phyloP scores from a whole-genome alignment of 2,329 filamentous ascomycete species.

The Rutstroemia sp. region DNA sequence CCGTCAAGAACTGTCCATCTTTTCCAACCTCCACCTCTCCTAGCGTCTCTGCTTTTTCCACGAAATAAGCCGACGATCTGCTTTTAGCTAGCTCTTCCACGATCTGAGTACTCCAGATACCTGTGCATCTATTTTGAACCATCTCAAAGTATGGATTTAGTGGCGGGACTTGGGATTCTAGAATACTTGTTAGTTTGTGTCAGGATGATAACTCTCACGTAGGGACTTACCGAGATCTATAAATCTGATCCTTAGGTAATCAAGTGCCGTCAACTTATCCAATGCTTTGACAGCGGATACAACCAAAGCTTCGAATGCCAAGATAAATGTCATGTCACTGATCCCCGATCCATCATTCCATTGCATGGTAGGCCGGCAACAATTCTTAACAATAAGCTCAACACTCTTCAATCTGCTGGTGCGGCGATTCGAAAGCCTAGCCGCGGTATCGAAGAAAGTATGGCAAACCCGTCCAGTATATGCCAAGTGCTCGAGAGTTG shows the following conservation, averaged over 20 bases:
- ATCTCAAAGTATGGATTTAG: slow-evolving; percentile 68
- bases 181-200: slow-evolving; percentile 2
- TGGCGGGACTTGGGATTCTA: slow-evolving; percentile 62
- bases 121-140: slow-evolving; percentile 52
- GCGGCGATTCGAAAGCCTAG: slow-evolving; percentile 41
- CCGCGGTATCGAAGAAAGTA: slow-evolving; percentile 55
- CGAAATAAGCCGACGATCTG: slow-evolving; percentile 51
- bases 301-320: slow-evolving; percentile 62
- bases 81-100: slow-evolving; percentile 51
- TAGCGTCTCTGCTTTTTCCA: slow-evolving; percentile 57
- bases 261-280: slow-evolving; percentile 48
- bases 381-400: slow-evolving; percentile 68
- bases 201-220: not conserved
- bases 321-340: slow-evolving; percentile 64
- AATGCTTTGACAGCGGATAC: slow-evolving; percentile 55
- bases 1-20: slow-evolving; percentile 40
- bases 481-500: slow-evolving; percentile 57
- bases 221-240: slow-evolving; percentile 55
- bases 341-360: slow-evolving; percentile 64
- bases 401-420: slow-evolving; percentile 51
- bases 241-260: slow-evolving; percentile 64
- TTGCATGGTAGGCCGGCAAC: slow-evolving; percentile 46
- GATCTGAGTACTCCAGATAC: slow-evolving; percentile 66
- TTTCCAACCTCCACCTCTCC: slow-evolving; percentile 50
- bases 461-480: slow-evolving; percentile 69